phyloP scores from a whole-genome alignment of 1,284 basidiomycete species.

The Bondarzewia mesenterica region DNA sequence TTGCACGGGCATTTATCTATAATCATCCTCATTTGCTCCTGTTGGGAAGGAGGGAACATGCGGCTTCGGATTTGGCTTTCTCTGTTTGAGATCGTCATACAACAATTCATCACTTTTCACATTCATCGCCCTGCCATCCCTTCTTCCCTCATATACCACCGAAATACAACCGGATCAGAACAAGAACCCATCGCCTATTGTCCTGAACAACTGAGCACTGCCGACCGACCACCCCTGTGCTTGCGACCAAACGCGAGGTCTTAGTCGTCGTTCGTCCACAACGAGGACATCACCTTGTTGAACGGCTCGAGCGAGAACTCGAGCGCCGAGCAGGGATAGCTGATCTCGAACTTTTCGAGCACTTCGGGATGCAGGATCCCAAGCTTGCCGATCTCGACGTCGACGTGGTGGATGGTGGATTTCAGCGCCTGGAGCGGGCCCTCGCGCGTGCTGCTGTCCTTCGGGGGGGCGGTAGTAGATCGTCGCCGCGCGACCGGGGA shows the following conservation, averaged over 20 bases:
- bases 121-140: too few relatives aligned
- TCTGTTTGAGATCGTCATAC: too few relatives aligned
- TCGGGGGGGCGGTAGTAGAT: constrained; percentile 74
- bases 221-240: not conserved
- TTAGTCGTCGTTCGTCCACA: constrained; percentile 19
- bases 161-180: too few relatives aligned
- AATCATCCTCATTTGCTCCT: too few relatives aligned
- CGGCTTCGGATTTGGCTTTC: too few relatives aligned
- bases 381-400: constrained; percentile 74
- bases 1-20: too few relatives aligned
- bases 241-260: not conserved
- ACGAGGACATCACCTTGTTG: constrained; percentile 49
- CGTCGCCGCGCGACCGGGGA: constrained; percentile 89
- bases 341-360: constrained; percentile 88
- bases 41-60: too few relatives aligned
- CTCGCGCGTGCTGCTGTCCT: constrained; percentile 8
- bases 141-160: too few relatives aligned
- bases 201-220: too few relatives aligned
- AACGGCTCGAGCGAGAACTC: constrained; percentile 94
- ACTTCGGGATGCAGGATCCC: constrained; percentile 90
- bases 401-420: constrained; percentile 25
- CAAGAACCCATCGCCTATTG: too few relatives aligned
- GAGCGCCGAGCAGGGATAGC: constrained; percentile 91
- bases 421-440: constrained; percentile 1
- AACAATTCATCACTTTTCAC: too few relatives aligned